phyloP scores from a whole-genome alignment of 108 stramenopile species.

The Pseudonitzschia multiseries region DNA sequence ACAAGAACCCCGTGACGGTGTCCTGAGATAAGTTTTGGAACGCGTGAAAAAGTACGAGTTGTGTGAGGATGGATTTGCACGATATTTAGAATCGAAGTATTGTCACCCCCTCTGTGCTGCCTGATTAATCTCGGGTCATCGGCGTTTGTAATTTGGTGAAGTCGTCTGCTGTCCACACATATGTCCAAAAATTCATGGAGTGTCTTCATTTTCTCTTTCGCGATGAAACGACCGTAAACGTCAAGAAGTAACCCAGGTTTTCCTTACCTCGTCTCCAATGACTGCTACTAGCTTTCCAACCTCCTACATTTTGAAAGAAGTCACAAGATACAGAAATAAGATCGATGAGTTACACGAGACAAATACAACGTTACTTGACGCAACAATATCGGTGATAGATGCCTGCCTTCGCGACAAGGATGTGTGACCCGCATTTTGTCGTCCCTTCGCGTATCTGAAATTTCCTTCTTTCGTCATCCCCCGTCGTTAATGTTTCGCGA shows the following conservation, averaged over 20 bases:
- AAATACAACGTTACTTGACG: too few relatives aligned
- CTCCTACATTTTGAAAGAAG: slow-evolving; percentile 57
- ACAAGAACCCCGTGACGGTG: slow-evolving; percentile 97
- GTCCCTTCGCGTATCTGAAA: too few relatives aligned
- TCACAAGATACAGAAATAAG: background rate
- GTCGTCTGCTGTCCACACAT: too few relatives aligned
- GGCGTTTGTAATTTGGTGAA: too few relatives aligned
- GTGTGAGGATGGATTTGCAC: background rate
- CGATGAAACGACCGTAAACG: background rate
- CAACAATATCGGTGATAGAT: too few relatives aligned
- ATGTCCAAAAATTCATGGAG: too few relatives aligned
- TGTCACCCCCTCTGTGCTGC: background rate
- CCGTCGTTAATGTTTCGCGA: background rate
- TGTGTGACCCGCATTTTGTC: too few relatives aligned
- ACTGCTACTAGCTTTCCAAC: slow-evolving; percentile 91
- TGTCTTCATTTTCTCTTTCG: background rate
- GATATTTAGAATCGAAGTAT: background rate
- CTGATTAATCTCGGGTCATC: too few relatives aligned
- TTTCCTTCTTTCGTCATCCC: too few relatives aligned
- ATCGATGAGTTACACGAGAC: background rate
- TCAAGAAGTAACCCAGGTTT: background rate
- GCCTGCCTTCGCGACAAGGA: too few relatives aligned
- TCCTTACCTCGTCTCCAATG: slow-evolving; percentile 88
- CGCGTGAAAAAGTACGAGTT: background rate
- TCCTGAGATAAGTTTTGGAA: slow-evolving; percentile 62